Percentiles rank a stretch among this genome's conserved stretches.
Evolutionary conservation across 306 rosid genomes (phyloP).

Genomic region (Cercis canadensis): DNA sequence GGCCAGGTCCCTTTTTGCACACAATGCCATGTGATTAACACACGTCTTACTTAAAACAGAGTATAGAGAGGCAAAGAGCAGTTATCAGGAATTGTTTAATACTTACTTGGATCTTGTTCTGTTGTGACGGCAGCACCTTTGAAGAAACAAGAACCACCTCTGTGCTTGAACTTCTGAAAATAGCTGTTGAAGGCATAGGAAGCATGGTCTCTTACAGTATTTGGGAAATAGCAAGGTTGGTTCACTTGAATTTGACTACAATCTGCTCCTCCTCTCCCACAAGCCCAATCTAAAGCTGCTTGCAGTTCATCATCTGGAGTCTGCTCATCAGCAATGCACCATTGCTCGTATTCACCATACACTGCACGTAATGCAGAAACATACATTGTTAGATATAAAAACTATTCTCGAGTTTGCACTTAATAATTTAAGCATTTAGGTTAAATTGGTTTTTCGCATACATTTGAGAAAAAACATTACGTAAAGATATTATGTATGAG

Average conservation of each 20-base stretch:
- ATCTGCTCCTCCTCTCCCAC: slow-evolving; percentile 81
- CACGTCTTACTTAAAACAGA: neutral
- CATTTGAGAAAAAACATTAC: too few species aligned
- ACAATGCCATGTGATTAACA: slow-evolving; percentile 37
- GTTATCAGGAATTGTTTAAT: neutral
- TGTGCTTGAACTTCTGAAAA: slow-evolving; percentile 69
- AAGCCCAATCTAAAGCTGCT: slow-evolving; percentile 80
- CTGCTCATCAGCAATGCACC: slow-evolving; percentile 90
- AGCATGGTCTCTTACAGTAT: slow-evolving; percentile 75
- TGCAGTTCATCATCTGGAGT: slow-evolving; percentile 66
- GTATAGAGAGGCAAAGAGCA: neutral
- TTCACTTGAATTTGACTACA: slow-evolving; percentile 65
- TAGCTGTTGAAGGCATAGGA: slow-evolving; percentile 80
- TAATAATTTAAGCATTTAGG: too few species aligned
- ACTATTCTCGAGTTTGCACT: too few species aligned
- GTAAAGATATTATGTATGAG: neutral
- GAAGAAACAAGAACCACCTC: slow-evolving; percentile 76
- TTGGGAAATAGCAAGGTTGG: slow-evolving; percentile 72
- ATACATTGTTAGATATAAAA: too few species aligned
- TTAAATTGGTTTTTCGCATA: too few species aligned
- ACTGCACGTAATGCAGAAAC: slow-evolving; percentile 25
- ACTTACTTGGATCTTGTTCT: slow-evolving; percentile 83
- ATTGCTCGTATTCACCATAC: slow-evolving; percentile 64
- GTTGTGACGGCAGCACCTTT: slow-evolving; percentile 75
- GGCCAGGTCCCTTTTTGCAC: slow-evolving; percentile 30